Evolutionary conservation across 805 yeast species (phyloP), one percentile per base, ranked within the genome.

Genomic region (Blastobotrys mokoenaii): DNA sequence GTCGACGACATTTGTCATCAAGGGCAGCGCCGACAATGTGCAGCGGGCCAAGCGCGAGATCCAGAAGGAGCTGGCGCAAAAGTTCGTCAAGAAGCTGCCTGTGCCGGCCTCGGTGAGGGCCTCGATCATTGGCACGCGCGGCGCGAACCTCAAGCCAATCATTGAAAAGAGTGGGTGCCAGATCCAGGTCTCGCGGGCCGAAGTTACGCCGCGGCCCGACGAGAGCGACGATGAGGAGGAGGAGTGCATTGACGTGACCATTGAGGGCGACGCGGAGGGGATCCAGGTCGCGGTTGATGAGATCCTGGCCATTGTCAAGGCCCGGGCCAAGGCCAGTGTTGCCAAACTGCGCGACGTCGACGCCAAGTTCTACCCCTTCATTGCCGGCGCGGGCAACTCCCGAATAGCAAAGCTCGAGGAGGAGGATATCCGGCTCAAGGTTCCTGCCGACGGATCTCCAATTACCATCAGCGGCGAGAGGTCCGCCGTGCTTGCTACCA

Each of bases 201-300:
- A 34, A 18, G 45, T 8, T 22, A n/a, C n/a, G 5, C 41, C 25
- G 27, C 27, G 27, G 27, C n/a, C n/a, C 10, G 59, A 32, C 42
- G 68, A 71, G 34, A 70, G 61, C 32, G 76, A 70, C 46, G 80
- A 74, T 29, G 82, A 76, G 47, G 86, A 80, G 51, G 81, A 81
- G 32, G 76, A 70, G 40, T 61, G 75, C n/a, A 71, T 83, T 29
- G 68, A 70, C 30, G 81, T 89, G 45, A 66, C 78, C 22, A 69
- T 89, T 46, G 82, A 77, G 49, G 97, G 97, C 66, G 95, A 88
- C 59, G 73, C 76, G 49, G 94, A 84, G 60, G 88, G 96, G 45
- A 84, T 84, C 54, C 74, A 72, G 51, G 72, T 73, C 41, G 96
- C 97, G 27, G 82, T 82, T 59, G 71, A 67, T 31, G 77, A 72